Conservation (phyloP, 2,329 filamentous ascomycete genomes). For the Xylaria sp. region DNA sequence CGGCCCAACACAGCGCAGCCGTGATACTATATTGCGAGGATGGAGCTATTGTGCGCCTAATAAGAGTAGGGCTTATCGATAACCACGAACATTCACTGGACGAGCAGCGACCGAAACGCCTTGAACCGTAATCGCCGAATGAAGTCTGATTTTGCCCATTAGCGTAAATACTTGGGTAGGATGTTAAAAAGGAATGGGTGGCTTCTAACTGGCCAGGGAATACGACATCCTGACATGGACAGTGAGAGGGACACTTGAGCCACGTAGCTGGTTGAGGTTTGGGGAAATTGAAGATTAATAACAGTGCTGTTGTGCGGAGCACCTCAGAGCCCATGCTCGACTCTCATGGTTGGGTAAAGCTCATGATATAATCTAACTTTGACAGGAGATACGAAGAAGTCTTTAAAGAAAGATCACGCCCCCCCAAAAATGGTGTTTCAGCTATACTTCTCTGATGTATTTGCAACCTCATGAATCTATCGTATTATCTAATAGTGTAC, state of each 20-base stretch:
- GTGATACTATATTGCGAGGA: background rate
- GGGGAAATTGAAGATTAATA: background rate
- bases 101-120: background rate
- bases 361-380: background rate
- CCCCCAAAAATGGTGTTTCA: background rate
- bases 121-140: background rate
- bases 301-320: background rate
- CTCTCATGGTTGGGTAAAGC: background rate
- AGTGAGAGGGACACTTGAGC: background rate
- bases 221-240: no score
- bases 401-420: background rate
- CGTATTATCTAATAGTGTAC: no score
- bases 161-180: background rate
- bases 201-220: background rate
- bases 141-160: background rate
- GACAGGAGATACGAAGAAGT: background rate
- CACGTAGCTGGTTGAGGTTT: conserved; percentile 1
- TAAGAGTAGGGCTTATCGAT: background rate
- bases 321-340: background rate
- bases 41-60: background rate
- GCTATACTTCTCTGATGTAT: background rate
- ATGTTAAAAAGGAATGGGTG: background rate
- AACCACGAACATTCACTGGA: background rate
- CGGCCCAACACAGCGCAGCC: background rate
- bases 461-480: background rate